Evolutionary conservation across 495 filamentous ascomycete genomes (phyloP), one percentile per base, ranked within the genome.

Genomic region (Tuber umbilicatum): DNA sequence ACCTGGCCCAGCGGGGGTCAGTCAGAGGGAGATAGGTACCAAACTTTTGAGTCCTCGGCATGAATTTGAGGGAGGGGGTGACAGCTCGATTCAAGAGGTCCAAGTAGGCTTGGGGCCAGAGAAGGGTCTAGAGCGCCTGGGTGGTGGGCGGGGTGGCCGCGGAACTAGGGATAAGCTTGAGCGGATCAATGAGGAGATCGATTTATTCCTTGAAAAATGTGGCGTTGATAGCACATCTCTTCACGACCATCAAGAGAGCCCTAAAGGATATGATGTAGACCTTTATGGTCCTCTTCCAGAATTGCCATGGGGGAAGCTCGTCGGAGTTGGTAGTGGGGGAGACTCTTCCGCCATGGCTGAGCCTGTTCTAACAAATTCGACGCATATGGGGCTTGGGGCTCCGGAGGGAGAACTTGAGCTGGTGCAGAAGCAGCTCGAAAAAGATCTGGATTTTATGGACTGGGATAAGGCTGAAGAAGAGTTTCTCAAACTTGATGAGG

Each of bases 391-490:
- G 17, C 55, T 14, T 64, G 27, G 55, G 2, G 27, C 14, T 35
- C 27, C 4, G 14, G 55, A 31, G 12, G 1, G 27, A 14, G 55
- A 64, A 17, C 55, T 64, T 1, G 27, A 64, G 55, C 2, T 35
- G 23, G n/a, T 16, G 17, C 27, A 17, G 14, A 64, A 64, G 31
- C 27, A 35, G 16, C 55, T 35, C 14, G 55, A 64, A 14, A 64
- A 64, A 64, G 55, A 64, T 64, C 55, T 64, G 27, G 55, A 31
- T 35, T 35, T 64, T 35, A 64, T 64, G 55, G 55, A 64, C 55
- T 64, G 55, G 55, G 55, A 64, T 64, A 27, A 14, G 4, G 55
- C 55, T 4, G 55, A 64, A 64, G 55, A 27, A 35, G 55, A 64
- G 55, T 64, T 64, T 64, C 55, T 64, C 14, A 64, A 35, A 17